A percentile compares a stretch with the other conserved stretches of the same genome.
These are phyloP conservation scores for Sarocladium kiliense DNA, from an alignment of 2,329 filamentous ascomycete genomes.

Conservation along the genomic window DNA sequence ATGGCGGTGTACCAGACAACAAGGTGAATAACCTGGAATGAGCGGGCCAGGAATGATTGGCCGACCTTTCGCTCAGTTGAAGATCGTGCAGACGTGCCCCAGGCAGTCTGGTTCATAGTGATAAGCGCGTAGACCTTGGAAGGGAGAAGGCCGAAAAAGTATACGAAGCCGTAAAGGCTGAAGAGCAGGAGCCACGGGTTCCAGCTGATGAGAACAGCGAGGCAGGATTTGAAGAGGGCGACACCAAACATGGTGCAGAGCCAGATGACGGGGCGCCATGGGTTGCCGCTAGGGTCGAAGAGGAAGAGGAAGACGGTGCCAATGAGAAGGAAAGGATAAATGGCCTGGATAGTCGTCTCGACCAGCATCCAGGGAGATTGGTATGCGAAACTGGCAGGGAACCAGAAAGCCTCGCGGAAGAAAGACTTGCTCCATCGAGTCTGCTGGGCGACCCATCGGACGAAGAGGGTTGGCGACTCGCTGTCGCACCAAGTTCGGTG, in stretches of 20 bases:
- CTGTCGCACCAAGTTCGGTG: constrained; percentile 15
- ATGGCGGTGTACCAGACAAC: constrained; percentile 13
- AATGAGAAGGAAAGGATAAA: constrained; percentile 14
- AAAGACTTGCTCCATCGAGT: constrained; percentile 15
- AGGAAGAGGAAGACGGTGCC: constrained; percentile 14
- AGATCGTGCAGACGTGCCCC: constrained; percentile 13
- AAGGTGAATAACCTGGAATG: constrained; percentile 13
- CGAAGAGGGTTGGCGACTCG: constrained; percentile 12
- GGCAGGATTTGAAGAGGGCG: constrained; percentile 13
- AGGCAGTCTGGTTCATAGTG: constrained; percentile 14
- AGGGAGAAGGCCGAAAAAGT: constrained; percentile 14
- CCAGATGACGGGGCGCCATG: constrained; percentile 13
- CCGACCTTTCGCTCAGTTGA: constrained; percentile 12
- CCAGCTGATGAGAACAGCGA: constrained; percentile 13
- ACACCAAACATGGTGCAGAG: constrained; percentile 14
- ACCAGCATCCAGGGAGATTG: constrained; percentile 15
- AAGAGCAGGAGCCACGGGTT: constrained; percentile 14
- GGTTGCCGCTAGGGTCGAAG: constrained; percentile 11
- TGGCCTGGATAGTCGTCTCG: constrained; percentile 13
- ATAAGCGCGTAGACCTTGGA: constrained; percentile 13
- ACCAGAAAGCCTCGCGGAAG: constrained; percentile 15
- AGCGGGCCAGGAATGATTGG: constrained; percentile 12
- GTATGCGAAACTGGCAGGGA: constrained; percentile 13
- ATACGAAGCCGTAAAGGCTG: constrained; percentile 14
- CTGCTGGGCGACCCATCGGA: constrained; percentile 14